Evolutionary conservation across 2,329 filamentous ascomycete genomes (phyloP), one percentile per base, ranked within the genome.

Genomic region (Alternaria sp.): DNA sequence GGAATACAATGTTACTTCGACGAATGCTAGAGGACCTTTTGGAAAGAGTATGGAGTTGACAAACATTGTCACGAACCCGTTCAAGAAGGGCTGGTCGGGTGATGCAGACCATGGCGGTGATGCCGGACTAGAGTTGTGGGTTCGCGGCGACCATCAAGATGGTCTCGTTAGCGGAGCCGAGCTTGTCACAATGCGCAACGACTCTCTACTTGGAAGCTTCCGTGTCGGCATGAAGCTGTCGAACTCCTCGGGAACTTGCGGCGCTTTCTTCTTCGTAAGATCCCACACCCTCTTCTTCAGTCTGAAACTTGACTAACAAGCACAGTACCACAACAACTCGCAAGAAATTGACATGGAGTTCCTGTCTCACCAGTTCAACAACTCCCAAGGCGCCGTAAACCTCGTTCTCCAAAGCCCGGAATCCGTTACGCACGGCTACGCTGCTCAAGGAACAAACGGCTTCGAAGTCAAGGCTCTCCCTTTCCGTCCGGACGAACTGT

Each of bases 341-440:
- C 89, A 92, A 73, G 92, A 94, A 73, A 93, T 94, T 71, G 92
- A 94, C 75, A 89, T 94, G 80, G 92, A 95, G 69, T 92, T 94
- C 73, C 84, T 94, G 3, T 92, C 91, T 2, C 83, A 83, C 21
- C 84, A 93, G 66, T 92, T 90, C 75, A 83, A 87, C 51, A 84
- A 85, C 57, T 77, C 81, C 25, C 83, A 83, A 30, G 90, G 85
- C 66, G 86, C 88, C 0, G 83, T 94, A 56, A 92, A 94, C 74
- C 86, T 94, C 1, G 91, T 94, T n/a, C 82, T 94, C 7, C 92
- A 94, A 74, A 90, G 91, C 1, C 84, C 84, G 6, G 80, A 86
- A 30, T 88, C 90, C 0, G 84, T 84, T 3, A 75, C 82, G 12
- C 82, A 84, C 6, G 90, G 89, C 25, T 92, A 86, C 77, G 86